Evolutionary conservation across 2,329 filamentous ascomycete genomes (phyloP), one percentile per base, ranked within the genome.

Genomic region (Dryadomyces quercivorus): DNA sequence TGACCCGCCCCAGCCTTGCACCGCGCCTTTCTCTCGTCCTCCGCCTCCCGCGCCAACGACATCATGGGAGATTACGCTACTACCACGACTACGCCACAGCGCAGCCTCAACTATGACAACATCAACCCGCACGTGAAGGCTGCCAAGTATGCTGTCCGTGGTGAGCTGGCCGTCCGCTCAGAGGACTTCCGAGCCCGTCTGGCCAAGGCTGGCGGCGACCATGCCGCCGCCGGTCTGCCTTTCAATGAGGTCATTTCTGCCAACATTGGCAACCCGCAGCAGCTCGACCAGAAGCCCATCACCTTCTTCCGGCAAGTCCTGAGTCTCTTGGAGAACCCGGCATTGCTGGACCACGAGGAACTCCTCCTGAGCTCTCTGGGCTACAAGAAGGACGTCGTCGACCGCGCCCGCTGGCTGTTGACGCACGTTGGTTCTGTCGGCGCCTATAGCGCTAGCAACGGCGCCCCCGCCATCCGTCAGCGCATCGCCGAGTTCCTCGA

Each of bases 221-320:
- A 31, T n/a, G 36, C 10, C 9, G 51, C 44, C 13, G 47, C 40
- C 36, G 51, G 47, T 7, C 77, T 97, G 51, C 92, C 93, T 50
- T 98, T 98, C 70, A 77, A 88, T 63, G 80, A 89, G 57, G 85
- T 98, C 70, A 92, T 98, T 73, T 91, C 88, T 59, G 93, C 93
- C 72, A 98, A 98, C 74, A 98, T 98, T 66, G 93, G 93, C 66
- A 98, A 98, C 75, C 93, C 93, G 4, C 93, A 98, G 72, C 93
- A 98, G 73, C 82, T 98, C 59, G 93, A 96, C 73, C 93, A 98
- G 78, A 94, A 97, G 77, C 93, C 93, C 65, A 92, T 98, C 65
- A 98, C 93, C 62, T 98, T 96, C 78, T 96, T 98, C 82, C 85
- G 93, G 63, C 92, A 98, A 74, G 93, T 98, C 31, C 80, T 93